Conservation (phyloP, 2,329 filamentous ascomycete species). For the Teratosphaeria viscida region DNA sequence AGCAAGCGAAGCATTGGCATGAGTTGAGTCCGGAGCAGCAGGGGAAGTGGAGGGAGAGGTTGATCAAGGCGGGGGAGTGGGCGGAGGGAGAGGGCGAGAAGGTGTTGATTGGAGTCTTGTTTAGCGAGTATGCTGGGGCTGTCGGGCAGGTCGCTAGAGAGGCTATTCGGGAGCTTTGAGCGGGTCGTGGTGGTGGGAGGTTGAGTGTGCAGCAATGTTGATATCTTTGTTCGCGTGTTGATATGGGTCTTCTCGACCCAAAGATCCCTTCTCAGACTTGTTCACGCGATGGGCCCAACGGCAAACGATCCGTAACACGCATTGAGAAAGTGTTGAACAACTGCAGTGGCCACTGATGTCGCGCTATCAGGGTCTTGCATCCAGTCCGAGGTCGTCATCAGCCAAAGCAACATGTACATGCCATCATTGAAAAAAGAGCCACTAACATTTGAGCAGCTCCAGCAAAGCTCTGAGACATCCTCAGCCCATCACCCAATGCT, state of each 20-base stretch:
- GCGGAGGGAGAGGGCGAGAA: constrained; percentile 66
- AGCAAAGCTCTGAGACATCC: neutral
- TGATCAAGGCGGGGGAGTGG: constrained; percentile 66
- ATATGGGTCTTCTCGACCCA: neutral
- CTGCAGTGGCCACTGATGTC: too few relatives aligned
- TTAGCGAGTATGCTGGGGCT: constrained; percentile 58
- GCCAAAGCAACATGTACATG: too few relatives aligned
- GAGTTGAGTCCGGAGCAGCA: constrained; percentile 55
- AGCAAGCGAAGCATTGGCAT: constrained; percentile 56
- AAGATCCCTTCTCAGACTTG: too few relatives aligned
- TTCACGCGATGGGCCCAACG: too few relatives aligned
- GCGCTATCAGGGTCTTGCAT: too few relatives aligned
- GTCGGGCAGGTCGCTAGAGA: constrained; percentile 38
- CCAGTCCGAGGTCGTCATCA: too few relatives aligned
- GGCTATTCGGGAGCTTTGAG: constrained; percentile 3
- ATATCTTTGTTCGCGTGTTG: neutral
- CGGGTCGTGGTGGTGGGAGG: neutral
- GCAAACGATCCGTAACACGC: too few relatives aligned
- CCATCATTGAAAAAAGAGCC: too few relatives aligned
- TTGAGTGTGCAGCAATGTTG: neutral
- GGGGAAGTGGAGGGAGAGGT: constrained; percentile 56
- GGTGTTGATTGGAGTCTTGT: constrained; percentile 67
- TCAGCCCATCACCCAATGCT: neutral
- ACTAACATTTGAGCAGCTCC: neutral
- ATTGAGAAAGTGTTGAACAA: too few relatives aligned